Evolutionary conservation across 2,329 filamentous ascomycete genomes (phyloP).

Genomic region (Arthrinium phaeospermum): DNA sequence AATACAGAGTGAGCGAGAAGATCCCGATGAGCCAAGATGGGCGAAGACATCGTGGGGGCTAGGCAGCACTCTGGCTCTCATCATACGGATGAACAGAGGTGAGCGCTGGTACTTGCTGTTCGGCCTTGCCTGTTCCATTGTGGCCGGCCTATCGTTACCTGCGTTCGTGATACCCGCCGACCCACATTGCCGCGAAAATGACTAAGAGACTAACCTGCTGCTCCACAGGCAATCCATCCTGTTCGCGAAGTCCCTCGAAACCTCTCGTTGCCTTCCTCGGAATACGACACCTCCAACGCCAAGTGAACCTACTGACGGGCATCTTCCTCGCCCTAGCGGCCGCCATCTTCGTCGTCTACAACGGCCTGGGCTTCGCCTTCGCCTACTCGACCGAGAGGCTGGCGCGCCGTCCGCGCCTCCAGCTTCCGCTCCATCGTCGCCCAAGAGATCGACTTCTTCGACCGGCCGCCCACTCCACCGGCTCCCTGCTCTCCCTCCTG

Average conservation of each 20-base stretch:
- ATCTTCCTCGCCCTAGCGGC: slow-evolving; percentile 22
- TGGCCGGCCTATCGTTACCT: slow-evolving; percentile 24
- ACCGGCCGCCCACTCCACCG: slow-evolving; percentile 84
- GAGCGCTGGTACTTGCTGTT: slow-evolving; percentile 33
- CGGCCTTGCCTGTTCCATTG: slow-evolving; percentile 22
- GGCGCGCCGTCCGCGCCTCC: neutral
- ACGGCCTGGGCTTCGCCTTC: slow-evolving; percentile 20
- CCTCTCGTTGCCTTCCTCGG: slow-evolving; percentile 26
- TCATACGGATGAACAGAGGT: slow-evolving; percentile 31
- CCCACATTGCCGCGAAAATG: neutral
- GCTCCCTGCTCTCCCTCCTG: slow-evolving; percentile 84
- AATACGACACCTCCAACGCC: slow-evolving; percentile 29
- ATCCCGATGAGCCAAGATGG: slow-evolving; percentile 23
- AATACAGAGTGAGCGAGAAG: neutral
- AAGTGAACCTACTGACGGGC: neutral
- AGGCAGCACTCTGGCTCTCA: slow-evolving; percentile 19
- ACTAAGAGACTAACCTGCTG: neutral
- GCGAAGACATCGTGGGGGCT: slow-evolving; percentile 31
- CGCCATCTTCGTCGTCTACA: slow-evolving; percentile 17
- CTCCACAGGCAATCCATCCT: slow-evolving; percentile 21
- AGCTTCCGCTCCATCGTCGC: slow-evolving; percentile 73
- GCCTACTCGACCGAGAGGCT: slow-evolving; percentile 20
- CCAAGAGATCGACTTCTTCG: slow-evolving; percentile 92
- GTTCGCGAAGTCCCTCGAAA: slow-evolving; percentile 23
- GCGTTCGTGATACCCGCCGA: slow-evolving; percentile 16